Evolutionary conservation across 805 yeast genomes (phyloP).

Genomic region (Torulaspora delbrueckii): DNA sequence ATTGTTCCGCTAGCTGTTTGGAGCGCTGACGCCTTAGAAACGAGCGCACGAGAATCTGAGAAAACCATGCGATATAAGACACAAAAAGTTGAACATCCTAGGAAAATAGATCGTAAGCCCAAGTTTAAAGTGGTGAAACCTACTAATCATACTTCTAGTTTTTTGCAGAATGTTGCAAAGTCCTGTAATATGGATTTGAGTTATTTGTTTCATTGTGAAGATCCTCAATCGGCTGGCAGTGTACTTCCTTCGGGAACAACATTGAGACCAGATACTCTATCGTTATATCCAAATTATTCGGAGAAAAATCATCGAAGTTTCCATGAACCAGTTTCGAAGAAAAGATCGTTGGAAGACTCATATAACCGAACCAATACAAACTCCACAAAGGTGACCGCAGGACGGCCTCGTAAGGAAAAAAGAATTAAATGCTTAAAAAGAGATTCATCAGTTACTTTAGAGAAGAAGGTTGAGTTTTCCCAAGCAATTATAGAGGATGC

Average conservation of each 20-base stretch:
- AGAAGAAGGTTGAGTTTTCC: slow-evolving; percentile 10
- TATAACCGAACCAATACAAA: not conserved
- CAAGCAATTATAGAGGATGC: slow-evolving; percentile 7
- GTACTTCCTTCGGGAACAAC: not conserved
- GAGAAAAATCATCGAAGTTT: not conserved
- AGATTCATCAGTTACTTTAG: slow-evolving; percentile 11
- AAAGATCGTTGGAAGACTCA: not conserved
- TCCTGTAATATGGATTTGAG: slow-evolving; percentile 12
- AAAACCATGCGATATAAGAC: slow-evolving; percentile 5
- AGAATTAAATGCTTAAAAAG: slow-evolving; percentile 13
- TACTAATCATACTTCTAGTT: not conserved
- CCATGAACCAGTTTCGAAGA: not conserved
- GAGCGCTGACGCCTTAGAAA: slow-evolving; percentile 3
- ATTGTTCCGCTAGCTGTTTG: slow-evolving; percentile 1
- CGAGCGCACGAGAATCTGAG: slow-evolving; percentile 3
- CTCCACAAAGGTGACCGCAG: slow-evolving; percentile 1
- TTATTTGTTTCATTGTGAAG: slow-evolving; percentile 8
- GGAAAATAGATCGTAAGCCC: not conserved
- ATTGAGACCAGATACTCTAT: not conserved
- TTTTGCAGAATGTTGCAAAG: slow-evolving; percentile 6
- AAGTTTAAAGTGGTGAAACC: slow-evolving; percentile 11
- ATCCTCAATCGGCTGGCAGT: not conserved
- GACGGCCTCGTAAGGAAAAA: slow-evolving; percentile 11
- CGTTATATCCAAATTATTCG: not conserved
- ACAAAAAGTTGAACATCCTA: slow-evolving; percentile 9